Percentiles rank a stretch among this genome's conserved stretches.
These are phyloP conservation scores for Canariomyces notabilis DNA, from an alignment of 2,329 filamentous ascomycete genomes.

Conservation along the genomic window DNA sequence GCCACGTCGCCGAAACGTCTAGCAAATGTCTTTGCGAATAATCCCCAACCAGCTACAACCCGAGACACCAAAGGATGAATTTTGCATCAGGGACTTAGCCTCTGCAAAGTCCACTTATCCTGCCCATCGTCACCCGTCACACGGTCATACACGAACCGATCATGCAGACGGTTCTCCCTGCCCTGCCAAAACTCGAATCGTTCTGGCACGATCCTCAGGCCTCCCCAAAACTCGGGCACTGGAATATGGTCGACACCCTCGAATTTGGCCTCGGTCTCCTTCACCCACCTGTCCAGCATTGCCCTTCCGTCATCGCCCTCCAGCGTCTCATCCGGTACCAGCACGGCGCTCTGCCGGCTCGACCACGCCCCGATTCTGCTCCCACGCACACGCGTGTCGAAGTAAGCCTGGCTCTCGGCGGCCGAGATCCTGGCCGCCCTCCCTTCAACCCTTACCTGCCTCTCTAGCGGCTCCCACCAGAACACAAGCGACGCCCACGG, in stretches of 20 bases:
- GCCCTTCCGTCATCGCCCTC: slow-evolving; percentile 61
- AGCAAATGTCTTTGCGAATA: neutral
- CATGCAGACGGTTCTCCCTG: slow-evolving; percentile 81
- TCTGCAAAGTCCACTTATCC: slow-evolving; percentile 61
- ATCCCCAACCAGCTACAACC: neutral
- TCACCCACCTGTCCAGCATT: slow-evolving; percentile 71
- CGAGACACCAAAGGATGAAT: neutral
- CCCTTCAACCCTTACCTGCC: slow-evolving; percentile 89
- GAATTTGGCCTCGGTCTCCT: slow-evolving; percentile 71
- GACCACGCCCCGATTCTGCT: slow-evolving; percentile 90
- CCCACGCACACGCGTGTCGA: slow-evolving; percentile 66
- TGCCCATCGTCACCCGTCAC: slow-evolving; percentile 43
- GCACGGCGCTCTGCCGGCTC: slow-evolving; percentile 76
- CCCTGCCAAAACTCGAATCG: slow-evolving; percentile 96
- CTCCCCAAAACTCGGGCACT: slow-evolving; percentile 92
- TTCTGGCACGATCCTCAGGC: slow-evolving; percentile 77
- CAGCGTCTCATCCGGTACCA: slow-evolving; percentile 42
- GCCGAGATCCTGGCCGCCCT: slow-evolving; percentile 57
- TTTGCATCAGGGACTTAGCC: slow-evolving; percentile 60
- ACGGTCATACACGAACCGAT: slow-evolving; percentile 81
- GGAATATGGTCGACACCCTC: slow-evolving; percentile 73
- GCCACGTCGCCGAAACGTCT: no score
- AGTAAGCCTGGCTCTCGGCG: slow-evolving; percentile 69
- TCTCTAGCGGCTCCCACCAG: slow-evolving; percentile 80
- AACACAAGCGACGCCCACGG: slow-evolving; percentile 79